Base-by-base conservation (phyloP, 352 stramenopile genomes). In the Globisporangium abappressorium region DNA sequence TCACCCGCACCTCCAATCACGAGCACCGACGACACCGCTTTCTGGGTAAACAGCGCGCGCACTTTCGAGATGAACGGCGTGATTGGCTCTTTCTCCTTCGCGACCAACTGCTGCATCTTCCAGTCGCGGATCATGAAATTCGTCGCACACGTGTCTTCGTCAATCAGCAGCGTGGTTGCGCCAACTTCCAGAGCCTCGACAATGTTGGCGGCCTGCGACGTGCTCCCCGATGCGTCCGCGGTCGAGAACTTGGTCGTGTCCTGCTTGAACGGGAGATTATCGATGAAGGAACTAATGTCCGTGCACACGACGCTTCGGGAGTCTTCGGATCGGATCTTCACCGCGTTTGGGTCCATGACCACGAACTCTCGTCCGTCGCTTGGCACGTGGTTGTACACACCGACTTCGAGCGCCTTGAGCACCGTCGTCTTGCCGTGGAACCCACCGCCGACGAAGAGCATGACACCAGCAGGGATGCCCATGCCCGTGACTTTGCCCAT, bases 51-150 rank as follows among this genome's bases (percentile, higher is more conserved):
- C 9, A 99, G 82, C 22, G 94, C 93, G 34, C 93, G 91, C n/a
- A 97, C 89, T 68, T 98, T 97, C 46, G 87, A 89, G 63, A 99
- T 96, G 77, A 99, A 99, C 3, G 97, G 97, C 38, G 95, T 99
- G 72, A 99, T 99, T 1, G 97, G 97, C 73, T 99, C 97, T 71
- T 98, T 98, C 57, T 98, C 89, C 64, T 90, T 89, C 4, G 94
- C 79, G 1, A 99, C 96, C 6, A 99, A 82, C 68, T 97, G 84
- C 80, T 98, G 95, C 96, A 99, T 99, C 76, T 98, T 97, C 72
- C 92, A 89, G 76, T 99, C 97, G 28, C 97, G 87, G 60, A 98
- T 98, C 97, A 99, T 99, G 66, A 99, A 99, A 73, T 99, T 99
- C 26, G 96, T 99, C 3, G 97, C 97, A 68, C 91, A 98, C 2